Evolutionary conservation across 495 filamentous ascomycete genomes (phyloP).

Genomic region (Xylaria venustula): DNA sequence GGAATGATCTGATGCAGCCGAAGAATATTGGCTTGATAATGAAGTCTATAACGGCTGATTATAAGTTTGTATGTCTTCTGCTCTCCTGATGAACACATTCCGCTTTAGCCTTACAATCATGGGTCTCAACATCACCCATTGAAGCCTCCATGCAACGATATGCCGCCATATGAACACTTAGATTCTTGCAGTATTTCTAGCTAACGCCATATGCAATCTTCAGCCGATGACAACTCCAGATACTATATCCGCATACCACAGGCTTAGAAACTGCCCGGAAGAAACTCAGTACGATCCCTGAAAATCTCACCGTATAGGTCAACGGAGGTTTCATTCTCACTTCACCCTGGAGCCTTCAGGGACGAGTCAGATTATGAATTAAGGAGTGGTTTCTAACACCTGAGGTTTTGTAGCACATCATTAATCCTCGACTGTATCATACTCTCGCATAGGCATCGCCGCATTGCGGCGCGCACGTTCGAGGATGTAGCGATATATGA

Average conservation of each 20-base stretch:
- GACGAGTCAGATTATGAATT: no score
- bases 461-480: constrained; percentile 72
- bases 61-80: constrained; percentile 73
- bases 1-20: constrained; percentile 69
- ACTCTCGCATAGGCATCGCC: constrained; percentile 74
- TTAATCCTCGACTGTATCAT: constrained; percentile 60
- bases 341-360: no score
- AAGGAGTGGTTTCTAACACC: background rate
- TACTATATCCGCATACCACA: constrained; percentile 84
- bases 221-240: constrained; percentile 91
- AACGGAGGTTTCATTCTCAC: no score
- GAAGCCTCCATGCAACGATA: background rate
- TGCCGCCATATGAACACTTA: background rate
- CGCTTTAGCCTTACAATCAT: background rate
- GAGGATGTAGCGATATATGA: constrained; percentile 89
- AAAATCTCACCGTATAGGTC: no score
- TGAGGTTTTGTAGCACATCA: constrained; percentile 14
- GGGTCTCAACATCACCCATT: background rate
- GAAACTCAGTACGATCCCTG: constrained; percentile 5
- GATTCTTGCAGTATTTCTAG: background rate
- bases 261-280: constrained; percentile 52
- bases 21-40: constrained; percentile 73
- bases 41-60: constrained; percentile 77
- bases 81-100: background rate
- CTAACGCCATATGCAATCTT: background rate